Base-by-base conservation (phyloP, 768 basidiomycete genomes). In the Holtermanniella nyarrowii region DNA sequence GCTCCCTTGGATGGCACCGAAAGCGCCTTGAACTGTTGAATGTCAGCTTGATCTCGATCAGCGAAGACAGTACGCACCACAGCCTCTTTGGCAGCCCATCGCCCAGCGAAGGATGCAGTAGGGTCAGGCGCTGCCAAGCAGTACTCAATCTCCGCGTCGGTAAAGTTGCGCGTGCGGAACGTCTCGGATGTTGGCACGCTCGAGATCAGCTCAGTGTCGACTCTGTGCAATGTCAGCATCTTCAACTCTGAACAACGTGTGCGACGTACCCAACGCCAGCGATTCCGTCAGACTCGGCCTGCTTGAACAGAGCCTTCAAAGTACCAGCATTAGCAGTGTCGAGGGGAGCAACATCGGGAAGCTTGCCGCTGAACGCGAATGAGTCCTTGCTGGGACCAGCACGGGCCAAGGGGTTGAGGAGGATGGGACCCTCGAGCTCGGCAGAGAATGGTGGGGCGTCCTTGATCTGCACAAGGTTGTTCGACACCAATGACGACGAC, bases 51-150 rank as follows among this genome's bases (percentile, higher is more conserved):
- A 22, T 7, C 22, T 20, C 16, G 18, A 18, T 18, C 22, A 26
- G 21, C 31, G 26, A 1, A 26, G 27, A 13, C n/a, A 50, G 13
- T n/a, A 54, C 60, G 55, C 42, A 65, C 61, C 23, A 70, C 63
- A 2, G 91, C 93, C 72, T 97, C 95, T 74, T 97, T 99, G 47
- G 88, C 93, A 24, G 80, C 86, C 93, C 95, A 99, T 50, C 91
- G 85, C 27, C 86, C 91, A 20, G 95, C 93, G 67, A 95, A 90
- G 1, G 93, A 96, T 5, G 95, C 85, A 1, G 79, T 72, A 16
- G 87, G 82, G 44, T 86, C 86, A 2, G 93, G 83, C 63, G 96
- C 89, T n/a, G 79, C 61, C 46, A 75, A 77, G 74, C 91, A 96
- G 77, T 97, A 96, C 11, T 78, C 74, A 59, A 84, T 79, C 74